Percentiles rank a stretch among this genome's conserved stretches.
Conservation (phyloP, 2,329 filamentous ascomycete genomes). For the Parastagonospora nodorum region DNA sequence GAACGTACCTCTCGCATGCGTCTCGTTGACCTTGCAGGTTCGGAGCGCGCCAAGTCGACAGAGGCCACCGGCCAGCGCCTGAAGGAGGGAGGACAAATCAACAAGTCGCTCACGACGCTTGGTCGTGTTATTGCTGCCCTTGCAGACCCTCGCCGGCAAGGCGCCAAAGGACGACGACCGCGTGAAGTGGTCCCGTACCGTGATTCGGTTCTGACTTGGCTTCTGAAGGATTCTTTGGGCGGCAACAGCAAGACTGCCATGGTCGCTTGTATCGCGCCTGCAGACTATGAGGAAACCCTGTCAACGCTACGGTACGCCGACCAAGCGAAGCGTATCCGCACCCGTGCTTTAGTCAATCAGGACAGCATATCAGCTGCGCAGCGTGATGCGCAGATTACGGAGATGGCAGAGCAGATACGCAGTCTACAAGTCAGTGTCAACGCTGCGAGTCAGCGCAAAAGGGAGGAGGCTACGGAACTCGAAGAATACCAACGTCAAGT, state of each 20-base stretch:
- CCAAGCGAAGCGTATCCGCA: conserved; percentile 96
- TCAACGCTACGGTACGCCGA: conserved; percentile 96
- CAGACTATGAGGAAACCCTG: conserved; percentile 96
- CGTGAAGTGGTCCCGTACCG: conserved; percentile 85
- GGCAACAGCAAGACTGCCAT: conserved; percentile 99
- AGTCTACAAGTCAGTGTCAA: conserved; percentile 76
- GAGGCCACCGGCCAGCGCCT: conserved; percentile 91
- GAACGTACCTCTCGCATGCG: conserved; percentile 93
- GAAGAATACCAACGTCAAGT: conserved; percentile 96
- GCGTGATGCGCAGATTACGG: conserved; percentile 88
- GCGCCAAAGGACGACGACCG: conserved; percentile 45
- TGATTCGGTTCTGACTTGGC: conserved; percentile 82
- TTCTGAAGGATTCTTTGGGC: conserved; percentile 92
- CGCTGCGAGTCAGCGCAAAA: conserved; percentile 65
- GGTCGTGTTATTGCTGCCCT: conserved; percentile 95
- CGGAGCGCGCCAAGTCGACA: conserved; percentile 91
- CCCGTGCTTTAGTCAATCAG: conserved; percentile 92
- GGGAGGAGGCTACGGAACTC: conserved; percentile 81
- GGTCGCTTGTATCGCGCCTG: conserved; percentile 96
- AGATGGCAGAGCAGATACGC: conserved; percentile 96
- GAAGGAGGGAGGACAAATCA: conserved; percentile 96
- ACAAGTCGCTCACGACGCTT: conserved; percentile 95
- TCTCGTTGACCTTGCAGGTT: conserved; percentile 91
- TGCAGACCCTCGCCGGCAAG: conserved; percentile 66
- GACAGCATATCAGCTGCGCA: conserved; percentile 91